Evolutionary conservation across 2,329 filamentous ascomycete genomes (phyloP).

Genomic region (Xylaria sp.): DNA sequence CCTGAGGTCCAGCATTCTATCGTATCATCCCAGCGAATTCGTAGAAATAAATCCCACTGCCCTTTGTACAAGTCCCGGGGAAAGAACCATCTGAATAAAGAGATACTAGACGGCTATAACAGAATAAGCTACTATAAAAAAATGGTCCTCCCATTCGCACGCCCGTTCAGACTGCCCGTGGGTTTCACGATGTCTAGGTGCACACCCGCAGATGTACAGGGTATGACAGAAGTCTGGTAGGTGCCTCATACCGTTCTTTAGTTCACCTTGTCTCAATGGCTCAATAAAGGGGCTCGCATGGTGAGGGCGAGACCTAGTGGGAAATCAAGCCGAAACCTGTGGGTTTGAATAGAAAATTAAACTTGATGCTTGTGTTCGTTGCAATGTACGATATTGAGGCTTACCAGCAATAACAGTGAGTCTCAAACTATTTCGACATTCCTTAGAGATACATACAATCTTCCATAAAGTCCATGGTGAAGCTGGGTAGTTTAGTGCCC

Average conservation of each 20-base stretch:
- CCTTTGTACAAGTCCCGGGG: background rate
- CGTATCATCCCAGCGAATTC: background rate
- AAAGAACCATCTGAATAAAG: background rate
- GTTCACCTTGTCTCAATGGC: background rate
- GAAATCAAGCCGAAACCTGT: background rate
- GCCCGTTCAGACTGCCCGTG: slow-evolving; percentile 31
- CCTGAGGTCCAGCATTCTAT: background rate
- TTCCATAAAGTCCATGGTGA: background rate
- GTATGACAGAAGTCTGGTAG: slow-evolving; percentile 45
- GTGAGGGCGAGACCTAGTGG: background rate
- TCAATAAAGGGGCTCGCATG: background rate
- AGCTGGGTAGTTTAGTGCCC: background rate
- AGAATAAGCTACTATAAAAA: background rate
- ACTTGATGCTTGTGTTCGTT: background rate
- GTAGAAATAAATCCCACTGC: background rate
- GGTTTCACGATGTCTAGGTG: slow-evolving; percentile 44
- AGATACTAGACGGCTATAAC: background rate
- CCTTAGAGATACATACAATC: background rate
- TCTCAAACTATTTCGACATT: background rate
- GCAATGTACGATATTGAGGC: background rate
- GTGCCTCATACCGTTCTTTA: slow-evolving; percentile 5
- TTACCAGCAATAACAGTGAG: slow-evolving; percentile 19
- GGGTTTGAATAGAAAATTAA: background rate
- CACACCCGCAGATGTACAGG: slow-evolving; percentile 40
- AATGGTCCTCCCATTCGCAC: slow-evolving; percentile 31